A percentile compares a stretch with the other conserved stretches of the same genome.
These are phyloP conservation scores for Candida tetrigidarum DNA, from an alignment of 1,139 yeast genomes.

Conservation along the genomic window DNA sequence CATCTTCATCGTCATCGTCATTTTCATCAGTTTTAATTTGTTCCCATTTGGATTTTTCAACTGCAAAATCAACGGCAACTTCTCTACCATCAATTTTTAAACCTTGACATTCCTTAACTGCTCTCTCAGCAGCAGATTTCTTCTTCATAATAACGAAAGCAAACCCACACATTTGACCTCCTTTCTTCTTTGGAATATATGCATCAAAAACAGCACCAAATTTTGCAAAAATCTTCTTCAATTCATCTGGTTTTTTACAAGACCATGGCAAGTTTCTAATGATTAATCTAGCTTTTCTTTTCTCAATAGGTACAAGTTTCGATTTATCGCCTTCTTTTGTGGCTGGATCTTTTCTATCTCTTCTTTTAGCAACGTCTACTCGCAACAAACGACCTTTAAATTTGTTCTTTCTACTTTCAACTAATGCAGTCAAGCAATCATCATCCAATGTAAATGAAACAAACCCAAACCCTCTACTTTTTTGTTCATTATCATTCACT, in stretches of 20 bases:
- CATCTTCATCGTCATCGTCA: constrained; percentile 41
- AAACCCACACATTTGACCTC: constrained; percentile 93
- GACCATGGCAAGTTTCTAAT: constrained; percentile 97
- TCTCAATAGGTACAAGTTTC: constrained; percentile 42
- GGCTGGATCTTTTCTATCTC: constrained; percentile 66
- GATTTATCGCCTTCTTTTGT: constrained; percentile 19
- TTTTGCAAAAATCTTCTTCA: constrained; percentile 70
- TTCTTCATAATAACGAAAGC: constrained; percentile 94
- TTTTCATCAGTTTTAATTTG: constrained; percentile 41
- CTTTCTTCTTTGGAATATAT: constrained; percentile 83
- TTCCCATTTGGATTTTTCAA: constrained; percentile 86
- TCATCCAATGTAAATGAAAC: constrained; percentile 88
- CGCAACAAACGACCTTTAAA: constrained; percentile 69
- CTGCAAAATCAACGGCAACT: constrained; percentile 93
- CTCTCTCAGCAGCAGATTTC: constrained; percentile 75
- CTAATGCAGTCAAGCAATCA: constrained; percentile 80
- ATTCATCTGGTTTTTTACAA: constrained; percentile 72
- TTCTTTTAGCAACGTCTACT: constrained; percentile 89
- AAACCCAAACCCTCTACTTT: constrained; percentile 94
- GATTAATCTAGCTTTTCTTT: constrained; percentile 82
- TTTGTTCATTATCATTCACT: constrained; percentile 75
- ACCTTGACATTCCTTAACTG: constrained; percentile 74
- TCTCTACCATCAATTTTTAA: constrained; percentile 87
- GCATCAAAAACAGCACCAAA: constrained; percentile 92
- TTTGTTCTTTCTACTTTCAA: constrained; percentile 65